Evolutionary conservation across 495 filamentous ascomycete species (phyloP), one percentile per base, ranked within the genome.

Genomic region (Polyplosphaeria fusca): DNA sequence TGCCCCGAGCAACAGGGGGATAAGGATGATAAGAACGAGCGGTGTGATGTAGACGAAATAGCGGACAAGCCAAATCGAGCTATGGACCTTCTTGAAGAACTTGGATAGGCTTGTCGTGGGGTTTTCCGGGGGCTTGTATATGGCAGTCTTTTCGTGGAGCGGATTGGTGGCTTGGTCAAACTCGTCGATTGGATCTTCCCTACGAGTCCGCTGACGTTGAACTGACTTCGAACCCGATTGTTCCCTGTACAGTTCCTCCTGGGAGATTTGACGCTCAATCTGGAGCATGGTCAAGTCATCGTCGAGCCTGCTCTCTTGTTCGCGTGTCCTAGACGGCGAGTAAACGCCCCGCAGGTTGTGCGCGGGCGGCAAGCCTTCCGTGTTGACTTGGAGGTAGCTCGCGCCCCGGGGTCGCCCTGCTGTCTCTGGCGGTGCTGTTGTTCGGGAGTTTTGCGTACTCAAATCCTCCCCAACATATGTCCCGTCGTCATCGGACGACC

Each of bases 41-140:
- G 93, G 93, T 2, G 84, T 74, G 61, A 95, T 91, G 66, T 98
- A 96, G 38, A 87, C 81, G 58, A 96, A 77, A 61, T 95, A 98
- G 45, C 93, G 86, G 49, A 95, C 66, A 32, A 95, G 70, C 22
- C 87, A 84, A 54, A 83, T 90, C 1, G 89, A 87, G 51, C 82
- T 80, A 60, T 88, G 87, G 27, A 95, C 71, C 27, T 64, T 77
- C 62, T 87, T 86, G 52, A 86, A 75, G 44, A 85, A 75, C 52
- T 79, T 78, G 2, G 80, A 78, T 23, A 89, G 67, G 22, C 73
- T 76, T 28, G 81, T 84, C 13, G 78, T 72, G 49, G 87, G 82
- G 55, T 87, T 82, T 49, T 82, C 78, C 0, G 84, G 83, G 0
- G 87, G 87, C 61, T 78, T 82, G 68, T 86, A 90, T 16, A 83